A percentile compares a stretch with the other conserved stretches of the same genome.
These are phyloP conservation scores for Xylariaceae sp. DNA, from an alignment of 2,329 filamentous ascomycete genomes.

Conservation along the genomic window DNA sequence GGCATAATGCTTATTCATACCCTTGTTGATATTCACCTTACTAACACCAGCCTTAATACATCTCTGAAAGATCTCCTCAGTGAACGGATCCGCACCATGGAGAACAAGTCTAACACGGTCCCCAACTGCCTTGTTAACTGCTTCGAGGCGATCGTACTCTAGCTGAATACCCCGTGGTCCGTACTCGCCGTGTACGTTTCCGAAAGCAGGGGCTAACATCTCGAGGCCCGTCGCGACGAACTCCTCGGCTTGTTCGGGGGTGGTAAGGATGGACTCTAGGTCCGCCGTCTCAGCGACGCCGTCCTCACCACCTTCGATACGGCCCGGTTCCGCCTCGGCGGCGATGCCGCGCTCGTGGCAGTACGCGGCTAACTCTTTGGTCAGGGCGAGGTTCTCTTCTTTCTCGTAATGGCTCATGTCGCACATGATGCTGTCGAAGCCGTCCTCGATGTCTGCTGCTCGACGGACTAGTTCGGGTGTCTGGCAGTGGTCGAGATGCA, in stretches of 20 bases:
- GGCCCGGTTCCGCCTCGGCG: constrained; percentile 67
- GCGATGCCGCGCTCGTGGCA: constrained; percentile 63
- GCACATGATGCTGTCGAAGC: constrained; percentile 71
- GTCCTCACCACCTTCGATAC: constrained; percentile 65
- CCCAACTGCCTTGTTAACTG: constrained; percentile 40
- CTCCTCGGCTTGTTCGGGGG: constrained; percentile 59
- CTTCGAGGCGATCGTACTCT: constrained; percentile 32
- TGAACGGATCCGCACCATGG: constrained; percentile 47
- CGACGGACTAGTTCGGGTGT: constrained; percentile 57
- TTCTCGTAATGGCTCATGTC: constrained; percentile 73
- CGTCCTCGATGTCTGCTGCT: constrained; percentile 54
- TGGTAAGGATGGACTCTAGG: constrained; percentile 49
- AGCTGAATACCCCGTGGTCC: constrained; percentile 42
- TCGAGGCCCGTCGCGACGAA: constrained; percentile 65
- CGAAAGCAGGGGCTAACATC: constrained; percentile 65
- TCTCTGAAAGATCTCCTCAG: constrained; percentile 39
- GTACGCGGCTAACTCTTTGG: constrained; percentile 57
- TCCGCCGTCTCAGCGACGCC: constrained; percentile 55
- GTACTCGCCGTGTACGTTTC: constrained; percentile 67
- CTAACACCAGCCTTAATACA: constrained; percentile 44
- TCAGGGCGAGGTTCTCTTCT: constrained; percentile 63
- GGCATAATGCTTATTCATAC: constrained; percentile 47
- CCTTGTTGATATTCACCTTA: constrained; percentile 51
- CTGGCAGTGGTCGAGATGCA: constrained; percentile 66
- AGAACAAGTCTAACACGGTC: constrained; percentile 44